Conservation (phyloP, 1,284 basidiomycete species). For the Ganoderma lingzhi region DNA sequence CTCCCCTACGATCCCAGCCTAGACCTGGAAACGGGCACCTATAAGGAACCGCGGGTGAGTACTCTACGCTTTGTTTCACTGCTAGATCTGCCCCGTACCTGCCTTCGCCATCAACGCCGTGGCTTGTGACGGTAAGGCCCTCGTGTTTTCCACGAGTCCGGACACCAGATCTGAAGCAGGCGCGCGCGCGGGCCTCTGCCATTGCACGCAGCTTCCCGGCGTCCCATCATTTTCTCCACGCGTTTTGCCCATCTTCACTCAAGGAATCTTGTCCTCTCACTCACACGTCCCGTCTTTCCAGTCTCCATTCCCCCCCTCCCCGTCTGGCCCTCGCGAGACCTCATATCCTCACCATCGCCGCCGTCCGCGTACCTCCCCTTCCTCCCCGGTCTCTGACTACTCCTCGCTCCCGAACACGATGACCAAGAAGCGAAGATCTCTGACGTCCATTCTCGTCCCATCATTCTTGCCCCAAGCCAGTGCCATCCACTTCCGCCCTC, state of each 20-base stretch:
- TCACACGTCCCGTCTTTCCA: slow-evolving; percentile 29
- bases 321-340: slow-evolving; percentile 15
- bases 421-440: slow-evolving; percentile 57
- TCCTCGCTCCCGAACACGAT: slow-evolving; percentile 33
- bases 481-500: slow-evolving; percentile 19
- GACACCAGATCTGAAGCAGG: slow-evolving; percentile 13
- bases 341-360: slow-evolving; percentile 15
- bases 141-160: slow-evolving; percentile 32
- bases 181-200: slow-evolving; percentile 16
- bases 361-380: slow-evolving; percentile 28
- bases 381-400: slow-evolving; percentile 16
- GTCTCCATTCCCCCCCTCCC: slow-evolving; percentile 19
- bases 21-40: slow-evolving; percentile 22
- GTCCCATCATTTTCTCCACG: slow-evolving; percentile 24
- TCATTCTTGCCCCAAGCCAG: slow-evolving; percentile 47
- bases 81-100: slow-evolving; percentile 3
- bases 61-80: slow-evolving; percentile 3
- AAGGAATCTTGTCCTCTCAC: slow-evolving; percentile 24
- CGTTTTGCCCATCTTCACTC: slow-evolving; percentile 30
- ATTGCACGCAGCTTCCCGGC: slow-evolving; percentile 15
- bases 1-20: slow-evolving; percentile 29
- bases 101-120: slow-evolving; percentile 22
- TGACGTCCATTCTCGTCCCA: slow-evolving; percentile 57
- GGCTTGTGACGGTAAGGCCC: slow-evolving; percentile 10
- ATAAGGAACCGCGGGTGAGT: slow-evolving; percentile 28